These are phyloP conservation scores for Ogataea siamensis DNA, from an alignment of 805 yeast species.

Conservation along the genomic window DNA sequence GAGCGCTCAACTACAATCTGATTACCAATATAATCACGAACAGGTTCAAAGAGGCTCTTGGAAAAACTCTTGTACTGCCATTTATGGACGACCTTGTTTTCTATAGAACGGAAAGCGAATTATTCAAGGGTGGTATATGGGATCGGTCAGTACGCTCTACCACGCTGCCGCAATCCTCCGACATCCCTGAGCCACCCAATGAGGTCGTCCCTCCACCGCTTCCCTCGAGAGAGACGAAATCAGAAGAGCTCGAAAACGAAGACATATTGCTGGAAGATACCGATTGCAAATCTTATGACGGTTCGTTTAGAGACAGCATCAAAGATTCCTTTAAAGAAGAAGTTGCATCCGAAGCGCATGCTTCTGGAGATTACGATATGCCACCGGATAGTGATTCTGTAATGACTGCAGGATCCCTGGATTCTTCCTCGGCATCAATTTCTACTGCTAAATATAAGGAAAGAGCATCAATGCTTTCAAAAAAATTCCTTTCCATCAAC, in stretches of 20 bases:
- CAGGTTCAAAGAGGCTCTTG: slow-evolving; percentile 73
- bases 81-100: slow-evolving; percentile 85
- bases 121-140: slow-evolving; percentile 95
- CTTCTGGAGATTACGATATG: background rate
- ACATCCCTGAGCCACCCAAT: background rate
- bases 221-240: background rate
- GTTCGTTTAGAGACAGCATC: background rate
- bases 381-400: slow-evolving; percentile 3
- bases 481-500: slow-evolving; percentile 6
- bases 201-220: slow-evolving; percentile 4
- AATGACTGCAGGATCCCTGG: slow-evolving; percentile 6
- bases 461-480: slow-evolving; percentile 15
- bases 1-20: slow-evolving; percentile 73
- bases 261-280: background rate
- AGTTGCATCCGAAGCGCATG: background rate
- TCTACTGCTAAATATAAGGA: slow-evolving; percentile 12
- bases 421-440: slow-evolving; percentile 6
- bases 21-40: slow-evolving; percentile 78
- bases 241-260: background rate
- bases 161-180: background rate
- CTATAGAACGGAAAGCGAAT: slow-evolving; percentile 60
- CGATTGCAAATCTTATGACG: background rate
- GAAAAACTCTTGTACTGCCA: slow-evolving; percentile 79
- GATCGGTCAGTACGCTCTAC: slow-evolving; percentile 40
- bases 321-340: background rate